A percentile compares a stretch with the other conserved stretches of the same genome.
phyloP scores from a whole-genome alignment of 2,329 filamentous ascomycete genomes.

The Chaetomiaceae sp. region DNA sequence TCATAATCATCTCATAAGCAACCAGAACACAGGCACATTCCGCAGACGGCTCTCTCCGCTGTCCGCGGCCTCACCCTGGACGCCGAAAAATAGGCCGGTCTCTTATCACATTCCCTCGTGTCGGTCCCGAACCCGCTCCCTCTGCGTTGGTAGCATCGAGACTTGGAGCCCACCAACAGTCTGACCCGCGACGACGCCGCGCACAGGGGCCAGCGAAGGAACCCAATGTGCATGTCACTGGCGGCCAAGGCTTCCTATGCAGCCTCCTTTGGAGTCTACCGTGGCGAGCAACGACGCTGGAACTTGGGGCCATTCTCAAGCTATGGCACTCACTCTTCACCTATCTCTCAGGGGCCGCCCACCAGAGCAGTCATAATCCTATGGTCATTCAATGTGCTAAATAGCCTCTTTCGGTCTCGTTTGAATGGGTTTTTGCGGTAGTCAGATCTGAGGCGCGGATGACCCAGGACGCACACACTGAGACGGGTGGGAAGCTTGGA shows the following conservation, averaged over 20 bases:
- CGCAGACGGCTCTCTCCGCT: background rate
- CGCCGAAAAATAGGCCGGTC: conserved; percentile 20
- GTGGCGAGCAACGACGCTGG: too few species aligned
- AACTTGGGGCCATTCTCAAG: too few species aligned
- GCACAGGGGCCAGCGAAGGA: background rate
- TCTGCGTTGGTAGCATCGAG: background rate
- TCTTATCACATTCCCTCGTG: conserved; percentile 7
- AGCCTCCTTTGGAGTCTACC: too few species aligned
- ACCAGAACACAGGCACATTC: conserved; percentile 1
- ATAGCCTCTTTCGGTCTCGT: too few species aligned
- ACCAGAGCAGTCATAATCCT: too few species aligned
- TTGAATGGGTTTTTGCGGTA: background rate
- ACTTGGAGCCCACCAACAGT: conserved; percentile 4
- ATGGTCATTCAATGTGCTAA: too few species aligned
- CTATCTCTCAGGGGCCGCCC: too few species aligned
- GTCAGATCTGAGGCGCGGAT: background rate
- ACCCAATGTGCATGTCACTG: background rate
- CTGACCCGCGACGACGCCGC: background rate
- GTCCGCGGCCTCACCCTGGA: background rate
- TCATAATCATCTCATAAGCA: conserved; percentile 28
- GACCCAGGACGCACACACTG: background rate
- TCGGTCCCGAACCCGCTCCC: conserved; percentile 17
- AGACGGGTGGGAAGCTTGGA: conserved; percentile 1
- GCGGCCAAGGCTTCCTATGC: background rate
- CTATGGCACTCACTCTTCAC: too few species aligned